Evolutionary conservation across 2,329 filamentous ascomycete species (phyloP).

Genomic region (Xylariaceae sp.): DNA sequence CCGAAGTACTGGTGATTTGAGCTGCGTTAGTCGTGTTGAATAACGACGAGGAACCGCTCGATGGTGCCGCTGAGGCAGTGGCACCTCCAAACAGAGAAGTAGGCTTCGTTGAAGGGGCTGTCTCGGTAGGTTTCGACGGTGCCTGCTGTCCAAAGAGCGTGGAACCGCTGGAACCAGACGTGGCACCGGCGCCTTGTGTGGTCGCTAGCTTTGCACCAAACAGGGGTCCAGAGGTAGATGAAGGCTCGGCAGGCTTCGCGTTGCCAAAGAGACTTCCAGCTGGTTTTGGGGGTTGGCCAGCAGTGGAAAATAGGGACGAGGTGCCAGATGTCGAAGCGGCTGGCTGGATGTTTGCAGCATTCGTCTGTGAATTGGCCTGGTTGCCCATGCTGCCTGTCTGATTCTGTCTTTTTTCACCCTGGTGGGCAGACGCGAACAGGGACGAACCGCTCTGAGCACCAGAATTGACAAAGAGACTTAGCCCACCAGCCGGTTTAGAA

Average conservation of each 20-base stretch:
- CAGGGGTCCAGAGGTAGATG: slow-evolving; percentile 28
- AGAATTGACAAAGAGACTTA: slow-evolving; percentile 39
- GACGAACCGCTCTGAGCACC: slow-evolving; percentile 32
- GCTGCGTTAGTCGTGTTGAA: slow-evolving; percentile 28
- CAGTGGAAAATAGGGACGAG: slow-evolving; percentile 31
- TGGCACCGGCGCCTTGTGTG: slow-evolving; percentile 24
- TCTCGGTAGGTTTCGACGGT: slow-evolving; percentile 35
- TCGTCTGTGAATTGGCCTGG: slow-evolving; percentile 28
- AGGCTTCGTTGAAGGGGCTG: slow-evolving; percentile 25
- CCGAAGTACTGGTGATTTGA: slow-evolving; percentile 22
- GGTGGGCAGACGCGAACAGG: slow-evolving; percentile 51
- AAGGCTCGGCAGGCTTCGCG: slow-evolving; percentile 37
- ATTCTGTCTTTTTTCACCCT: slow-evolving; percentile 40
- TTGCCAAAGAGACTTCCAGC: slow-evolving; percentile 30
- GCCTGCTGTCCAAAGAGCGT: slow-evolving; percentile 29
- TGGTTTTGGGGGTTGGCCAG: slow-evolving; percentile 30
- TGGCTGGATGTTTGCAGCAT: slow-evolving; percentile 41
- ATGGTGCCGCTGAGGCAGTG: slow-evolving; percentile 20
- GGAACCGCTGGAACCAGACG: slow-evolving; percentile 26
- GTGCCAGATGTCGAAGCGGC: slow-evolving; percentile 32
- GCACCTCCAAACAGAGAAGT: slow-evolving; percentile 37
- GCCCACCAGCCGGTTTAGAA: slow-evolving; percentile 38
- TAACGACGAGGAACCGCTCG: slow-evolving; percentile 36
- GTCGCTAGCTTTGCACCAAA: slow-evolving; percentile 36
- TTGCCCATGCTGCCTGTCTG: slow-evolving; percentile 27